Evolutionary conservation across 1,139 yeast genomes (phyloP), one percentile per base, ranked within the genome.

Genomic region (Protomyces arabidopsidicola): DNA sequence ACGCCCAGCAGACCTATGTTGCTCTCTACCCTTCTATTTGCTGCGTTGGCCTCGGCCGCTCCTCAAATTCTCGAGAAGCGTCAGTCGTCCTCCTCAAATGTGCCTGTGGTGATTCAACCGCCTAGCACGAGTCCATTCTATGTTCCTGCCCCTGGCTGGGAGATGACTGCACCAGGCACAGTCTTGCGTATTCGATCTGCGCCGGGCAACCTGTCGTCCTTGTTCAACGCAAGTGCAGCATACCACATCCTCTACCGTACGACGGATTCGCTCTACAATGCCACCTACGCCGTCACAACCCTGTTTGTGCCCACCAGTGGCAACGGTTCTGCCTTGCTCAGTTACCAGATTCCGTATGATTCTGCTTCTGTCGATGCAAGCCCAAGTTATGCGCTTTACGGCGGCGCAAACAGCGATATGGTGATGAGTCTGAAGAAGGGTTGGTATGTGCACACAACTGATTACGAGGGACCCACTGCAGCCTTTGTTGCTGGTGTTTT

Each of bases 341-440:
- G 73, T 12, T 71, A 69, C 62, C 74, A 71, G 65, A 55, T 67
- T 50, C 70, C 72, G 50, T 74, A 73, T 65, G 75, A 73, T 60
- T 57, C 74, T 18, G 67, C 69, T 8, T 67, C 63, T 63, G 66
- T 71, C 42, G 69, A 68, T 45, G 72, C 75, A 60, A 71, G 73
- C 51, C 72, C 73, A 22, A 71, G 74, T n/a, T 73, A 71, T 58
- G 65, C 69, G 42, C 57, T 73, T 39, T 69, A 69, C 53, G 53
- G 60, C 34, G 65, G 66, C 10, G 55, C 58, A 9, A 61, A 58
- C 14, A 58, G 55, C 20, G 67, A 56, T 31, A 62, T 62, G 31
- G 67, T 65, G 57, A 59, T 60, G 10, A 60, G 65, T n/a, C 67
- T 70, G 50, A 65, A 66, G 50, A 66, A 67, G 39, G 70, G 71